These are phyloP conservation scores for Penicillium angulare DNA, from an alignment of 495 filamentous ascomycete genomes.

Conservation along the genomic window DNA sequence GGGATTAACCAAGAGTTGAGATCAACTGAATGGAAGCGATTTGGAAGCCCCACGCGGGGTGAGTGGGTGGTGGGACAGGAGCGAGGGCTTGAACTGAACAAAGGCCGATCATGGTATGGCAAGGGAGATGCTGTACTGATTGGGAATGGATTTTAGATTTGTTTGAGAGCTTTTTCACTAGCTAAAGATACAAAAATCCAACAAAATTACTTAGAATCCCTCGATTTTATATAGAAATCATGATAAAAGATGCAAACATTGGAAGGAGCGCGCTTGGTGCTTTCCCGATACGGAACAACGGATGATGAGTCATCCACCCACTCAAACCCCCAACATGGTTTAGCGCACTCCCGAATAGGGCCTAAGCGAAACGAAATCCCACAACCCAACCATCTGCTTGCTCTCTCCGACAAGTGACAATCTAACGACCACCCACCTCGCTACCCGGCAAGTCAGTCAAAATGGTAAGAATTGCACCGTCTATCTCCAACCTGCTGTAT, in stretches of 20 bases:
- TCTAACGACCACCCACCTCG: constrained; percentile 47
- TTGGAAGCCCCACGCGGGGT: constrained; percentile 43
- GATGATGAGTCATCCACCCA: constrained; percentile 3
- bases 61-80: constrained; percentile 79
- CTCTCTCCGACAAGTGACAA: constrained; percentile 49
- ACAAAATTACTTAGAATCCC: too few relatives aligned
- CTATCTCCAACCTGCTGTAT: constrained; percentile 18
- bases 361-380: constrained; percentile 52
- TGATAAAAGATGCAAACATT: not conserved
- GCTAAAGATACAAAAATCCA: not conserved
- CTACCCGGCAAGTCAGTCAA: constrained; percentile 55
- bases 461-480: constrained; percentile 51
- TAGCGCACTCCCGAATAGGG: constrained; percentile 43
- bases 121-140: constrained; percentile 61
- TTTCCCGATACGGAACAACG: constrained; percentile 13
- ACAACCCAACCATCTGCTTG: constrained; percentile 44
- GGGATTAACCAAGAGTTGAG: constrained; percentile 71
- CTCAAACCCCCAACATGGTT: constrained; percentile 21
- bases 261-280: not conserved
- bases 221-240: too few relatives aligned
- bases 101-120: constrained; percentile 81
- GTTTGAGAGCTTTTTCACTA: too few relatives aligned
- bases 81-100: constrained; percentile 66
- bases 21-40: constrained; percentile 62
- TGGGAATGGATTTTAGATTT: constrained; percentile 52